Base-by-base conservation (phyloP, 192 early-diverging fungal genomes). In the Coemansia sp. region DNA sequence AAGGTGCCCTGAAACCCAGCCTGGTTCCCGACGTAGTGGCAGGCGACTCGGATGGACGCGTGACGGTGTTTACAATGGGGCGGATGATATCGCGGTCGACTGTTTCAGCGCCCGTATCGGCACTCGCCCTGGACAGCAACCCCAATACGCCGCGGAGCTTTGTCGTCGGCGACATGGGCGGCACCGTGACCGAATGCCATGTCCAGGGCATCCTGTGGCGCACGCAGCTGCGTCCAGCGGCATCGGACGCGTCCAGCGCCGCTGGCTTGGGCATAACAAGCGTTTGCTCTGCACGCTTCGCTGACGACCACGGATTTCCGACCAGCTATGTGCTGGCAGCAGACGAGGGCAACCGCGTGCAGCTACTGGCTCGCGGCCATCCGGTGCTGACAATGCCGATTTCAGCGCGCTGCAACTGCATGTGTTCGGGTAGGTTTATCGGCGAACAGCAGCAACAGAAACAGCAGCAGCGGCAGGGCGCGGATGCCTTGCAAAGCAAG, bases 161-260 rank as follows among this genome's bases (percentile, higher is more conserved):
- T 28, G 52, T 72, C 52, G 71, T 65, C 6, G 76, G 76, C 36
- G 76, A 79, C 58, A 66, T 74, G 67, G 54, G 69, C 36, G 76
- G 76, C 24, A 53, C 60, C 4, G 63, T 79, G 49, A 66, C 71
- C 13, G 58, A 61, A 27, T 64, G 64, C 58, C 76, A 73, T 50
- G 61, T 58, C 0, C 76, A 74, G 18, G 71, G 63, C 18, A 53
- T 63, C 11, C 46, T 66, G 39, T 79, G 76, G 76, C 49, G 62
- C 25, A 53, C 67, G 18, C 76, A 79, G 50, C 11, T 70, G 22
- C 55, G 54, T 6, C 8, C 23, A 1, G 29, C 45, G 4, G 50
- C n/a, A 22, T 48, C 49, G 9, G 18, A 48, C 4, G 24, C 13
- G 28, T 11, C 46, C 5, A 20, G 9, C 6, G 10, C 55, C n/a